Conservation (phyloP, 768 basidiomycete genomes). For the Suillus subalutaceus region DNA sequence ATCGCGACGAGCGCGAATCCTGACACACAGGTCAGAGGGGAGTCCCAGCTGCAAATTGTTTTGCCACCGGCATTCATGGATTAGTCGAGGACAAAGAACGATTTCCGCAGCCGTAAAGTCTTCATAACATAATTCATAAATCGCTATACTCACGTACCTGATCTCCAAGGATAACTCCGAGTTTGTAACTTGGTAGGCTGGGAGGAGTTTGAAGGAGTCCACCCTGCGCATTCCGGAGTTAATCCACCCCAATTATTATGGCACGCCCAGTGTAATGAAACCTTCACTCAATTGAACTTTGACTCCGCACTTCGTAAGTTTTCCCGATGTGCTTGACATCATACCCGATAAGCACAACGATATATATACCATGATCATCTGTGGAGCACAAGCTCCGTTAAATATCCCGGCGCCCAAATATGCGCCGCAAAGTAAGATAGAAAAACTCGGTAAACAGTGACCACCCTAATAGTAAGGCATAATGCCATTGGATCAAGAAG, state of each 20-base stretch:
- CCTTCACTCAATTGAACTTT: slow-evolving; percentile 6
- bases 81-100: slow-evolving; percentile 11
- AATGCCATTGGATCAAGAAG: slow-evolving; percentile 12
- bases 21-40: slow-evolving; percentile 23
- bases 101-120: slow-evolving; percentile 8
- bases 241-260: slow-evolving; percentile 25
- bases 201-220: neutral
- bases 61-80: slow-evolving; percentile 4
- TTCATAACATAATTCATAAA: slow-evolving; percentile 4
- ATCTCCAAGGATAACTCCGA: slow-evolving; percentile 8
- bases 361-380: slow-evolving; percentile 13
- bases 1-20: slow-evolving; percentile 37
- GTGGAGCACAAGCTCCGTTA: slow-evolving; percentile 12
- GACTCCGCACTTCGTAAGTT: slow-evolving; percentile 7
- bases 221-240: neutral
- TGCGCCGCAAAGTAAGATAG: slow-evolving; percentile 9
- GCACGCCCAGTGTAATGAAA: slow-evolving; percentile 30
- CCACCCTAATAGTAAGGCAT: neutral
- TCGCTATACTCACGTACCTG: slow-evolving; percentile 1
- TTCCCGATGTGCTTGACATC: slow-evolving; percentile 3
- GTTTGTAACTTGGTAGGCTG: neutral
- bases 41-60: slow-evolving; percentile 11
- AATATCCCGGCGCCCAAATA: slow-evolving; percentile 12
- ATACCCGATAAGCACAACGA: slow-evolving; percentile 8
- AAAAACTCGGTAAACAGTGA: slow-evolving; percentile 4